Percentiles rank a stretch among this genome's conserved stretches.
Evolutionary conservation across 2,329 filamentous ascomycete species (phyloP).

Genomic region (Akanthomyces muscarius): DNA sequence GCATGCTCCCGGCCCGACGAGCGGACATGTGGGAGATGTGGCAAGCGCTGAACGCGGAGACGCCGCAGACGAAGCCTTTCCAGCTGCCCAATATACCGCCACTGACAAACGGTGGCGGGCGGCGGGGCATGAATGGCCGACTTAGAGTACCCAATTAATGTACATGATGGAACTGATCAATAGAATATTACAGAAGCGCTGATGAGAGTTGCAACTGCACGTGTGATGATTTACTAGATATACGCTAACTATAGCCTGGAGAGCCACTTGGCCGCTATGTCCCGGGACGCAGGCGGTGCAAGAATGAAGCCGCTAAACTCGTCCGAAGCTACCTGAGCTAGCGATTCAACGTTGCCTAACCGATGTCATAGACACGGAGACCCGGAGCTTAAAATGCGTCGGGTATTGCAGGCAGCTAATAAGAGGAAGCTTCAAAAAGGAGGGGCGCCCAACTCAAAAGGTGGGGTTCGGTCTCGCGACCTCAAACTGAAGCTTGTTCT

Average conservation of each 20-base stretch:
- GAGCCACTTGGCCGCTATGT: not conserved
- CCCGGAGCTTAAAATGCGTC: not conserved
- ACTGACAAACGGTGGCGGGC: constrained; percentile 30
- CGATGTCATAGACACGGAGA: not conserved
- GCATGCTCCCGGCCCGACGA: constrained; percentile 83
- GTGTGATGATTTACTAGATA: not conserved
- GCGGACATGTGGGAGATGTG: constrained; percentile 84
- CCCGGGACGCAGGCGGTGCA: not conserved
- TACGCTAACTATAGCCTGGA: not conserved
- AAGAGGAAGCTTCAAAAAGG: constrained; percentile 7
- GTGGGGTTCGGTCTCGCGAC: constrained; percentile 10
- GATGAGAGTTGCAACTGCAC: not conserved
- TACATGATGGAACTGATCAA: constrained; percentile 7
- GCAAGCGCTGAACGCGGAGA: constrained; percentile 58
- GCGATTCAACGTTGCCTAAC: not conserved
- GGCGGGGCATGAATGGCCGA: constrained; percentile 27
- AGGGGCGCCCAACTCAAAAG: constrained; percentile 10
- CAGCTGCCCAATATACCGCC: constrained; percentile 32
- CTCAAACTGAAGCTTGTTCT: not conserved
- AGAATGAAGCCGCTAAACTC: not conserved
- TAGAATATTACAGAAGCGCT: not conserved
- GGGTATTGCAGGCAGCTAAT: constrained; percentile 11
- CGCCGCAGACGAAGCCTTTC: constrained; percentile 42
- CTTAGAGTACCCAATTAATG: constrained; percentile 22
- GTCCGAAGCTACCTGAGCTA: not conserved